phyloP scores from a whole-genome alignment of 306 rosid genomes.

The Cucumis sativus region DNA sequence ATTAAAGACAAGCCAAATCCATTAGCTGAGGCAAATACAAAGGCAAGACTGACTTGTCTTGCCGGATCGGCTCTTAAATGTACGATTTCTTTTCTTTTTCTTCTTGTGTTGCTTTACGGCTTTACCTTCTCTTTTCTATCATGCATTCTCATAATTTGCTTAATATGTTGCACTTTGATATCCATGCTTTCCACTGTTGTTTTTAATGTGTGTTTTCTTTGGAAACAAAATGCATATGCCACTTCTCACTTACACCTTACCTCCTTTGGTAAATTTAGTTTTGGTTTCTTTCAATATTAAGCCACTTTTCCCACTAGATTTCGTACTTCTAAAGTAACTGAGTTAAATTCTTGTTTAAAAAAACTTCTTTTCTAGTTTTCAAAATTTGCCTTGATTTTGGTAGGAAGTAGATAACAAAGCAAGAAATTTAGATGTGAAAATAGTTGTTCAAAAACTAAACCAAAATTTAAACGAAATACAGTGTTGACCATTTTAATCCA shows the following conservation, averaged over 20 bases:
- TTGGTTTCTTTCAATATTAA: too few species aligned
- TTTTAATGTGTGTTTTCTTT: not conserved
- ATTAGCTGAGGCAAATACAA: conserved; percentile 66
- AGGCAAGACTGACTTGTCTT: conserved; percentile 78
- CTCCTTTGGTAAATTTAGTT: too few species aligned
- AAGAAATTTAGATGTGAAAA: too few species aligned
- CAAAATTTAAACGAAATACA: too few species aligned
- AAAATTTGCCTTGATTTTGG: too few species aligned
- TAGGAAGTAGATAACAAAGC: too few species aligned
- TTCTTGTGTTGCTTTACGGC: not conserved
- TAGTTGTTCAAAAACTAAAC: too few species aligned
- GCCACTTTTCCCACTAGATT: too few species aligned
- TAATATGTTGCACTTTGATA: not conserved
- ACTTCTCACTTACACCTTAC: not conserved
- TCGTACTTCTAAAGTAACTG: too few species aligned
- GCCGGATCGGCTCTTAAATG: conserved; percentile 71
- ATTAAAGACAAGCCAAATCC: conserved; percentile 47
- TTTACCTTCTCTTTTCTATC: not conserved
- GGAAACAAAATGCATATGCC: not conserved
- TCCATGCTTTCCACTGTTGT: not conserved
- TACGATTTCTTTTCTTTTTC: conserved; percentile 19
- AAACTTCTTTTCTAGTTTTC: too few species aligned
- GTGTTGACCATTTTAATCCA: too few species aligned
- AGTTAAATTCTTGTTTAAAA: too few species aligned
- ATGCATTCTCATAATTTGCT: not conserved